Base-by-base conservation (phyloP, 108 stramenopile genomes). In the Cyclotella sp. region DNA sequence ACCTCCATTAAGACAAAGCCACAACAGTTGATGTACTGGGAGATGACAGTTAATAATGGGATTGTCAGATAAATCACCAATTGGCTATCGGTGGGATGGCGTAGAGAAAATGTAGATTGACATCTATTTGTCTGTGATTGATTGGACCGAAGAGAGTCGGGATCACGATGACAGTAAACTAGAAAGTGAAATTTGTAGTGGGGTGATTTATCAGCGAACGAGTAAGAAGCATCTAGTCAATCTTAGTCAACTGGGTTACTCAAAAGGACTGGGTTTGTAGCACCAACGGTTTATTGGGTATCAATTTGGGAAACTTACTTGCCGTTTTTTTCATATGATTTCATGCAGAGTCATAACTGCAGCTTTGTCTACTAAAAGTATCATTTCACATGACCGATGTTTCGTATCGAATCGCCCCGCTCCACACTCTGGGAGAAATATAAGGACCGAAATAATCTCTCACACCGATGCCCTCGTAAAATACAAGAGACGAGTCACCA, bases 381-480 rank as follows among this genome's bases (percentile, higher is more conserved):
- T 34, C 6, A 6, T 34, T 6, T 34, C n/a, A 19, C 49, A 8
- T 51, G 3, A 8, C 3, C 8, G 57, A 58, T 16, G 61, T 63
- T 14, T 63, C 40, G 34, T 63, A 63, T 10, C 15, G 61, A 24
- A 73, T 9, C 54, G 46, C 19, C 12, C 72, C 72, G 34, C 72
- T 42, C 30, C 54, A 73, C 7, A 73, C 27, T 47, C 72, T 61
- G n/a, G 72, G 60, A 29, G 72, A 49, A 19, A 59, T 28, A 39
- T 39, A 41, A 44, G 46, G 19, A 14, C 59, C 61, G 39, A 73
- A 73, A 29, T 63, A 46, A 29, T 62, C 72, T 28, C 26, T 63
- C 43, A 57, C 43, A 4, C 75, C 75, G 3, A 76, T 58, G 4
- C 75, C 75, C 47, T 76, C 64, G 34, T 57, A 59, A 60, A 76